phyloP scores from a whole-genome alignment of 1,284 basidiomycete species.

The Ustanciosporium gigantosporum region DNA sequence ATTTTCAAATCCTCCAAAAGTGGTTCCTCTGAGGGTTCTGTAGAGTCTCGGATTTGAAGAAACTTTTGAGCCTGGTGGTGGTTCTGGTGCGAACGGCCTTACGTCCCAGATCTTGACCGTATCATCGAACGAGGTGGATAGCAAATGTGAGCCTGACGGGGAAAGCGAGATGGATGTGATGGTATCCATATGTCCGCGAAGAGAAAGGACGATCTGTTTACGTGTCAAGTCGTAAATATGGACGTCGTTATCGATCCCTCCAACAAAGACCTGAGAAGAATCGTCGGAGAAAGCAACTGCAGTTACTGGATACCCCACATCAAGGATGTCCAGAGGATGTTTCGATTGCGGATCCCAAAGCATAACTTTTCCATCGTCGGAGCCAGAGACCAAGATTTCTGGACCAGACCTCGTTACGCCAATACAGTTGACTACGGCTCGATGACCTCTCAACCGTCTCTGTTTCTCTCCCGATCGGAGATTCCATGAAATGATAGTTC shows the following conservation, averaged over 20 bases:
- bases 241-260: constrained; percentile 59
- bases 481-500: constrained; percentile 56
- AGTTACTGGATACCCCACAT: constrained; percentile 59
- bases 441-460: constrained; percentile 54
- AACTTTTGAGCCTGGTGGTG: constrained; percentile 27
- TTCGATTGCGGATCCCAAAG: constrained; percentile 54
- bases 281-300: constrained; percentile 58
- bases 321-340: constrained; percentile 47
- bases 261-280: constrained; percentile 56
- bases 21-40: constrained; percentile 52
- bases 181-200: constrained; percentile 52
- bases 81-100: constrained; percentile 58
- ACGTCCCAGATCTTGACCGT: constrained; percentile 60
- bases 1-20: constrained; percentile 55
- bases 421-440: constrained; percentile 55
- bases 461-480: constrained; percentile 45
- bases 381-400: constrained; percentile 47
- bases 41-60: constrained; percentile 42
- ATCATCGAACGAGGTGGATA: constrained; percentile 54
- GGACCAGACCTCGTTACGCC: constrained; percentile 41
- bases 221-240: constrained; percentile 54
- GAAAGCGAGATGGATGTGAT: constrained; percentile 50
- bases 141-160: constrained; percentile 55
- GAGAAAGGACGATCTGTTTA: constrained; percentile 42
- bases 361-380: constrained; percentile 57